A percentile compares a stretch with the other conserved stretches of the same genome.
phyloP scores from a whole-genome alignment of 2,329 filamentous ascomycete genomes.

The Fusarium fujikuroi region DNA sequence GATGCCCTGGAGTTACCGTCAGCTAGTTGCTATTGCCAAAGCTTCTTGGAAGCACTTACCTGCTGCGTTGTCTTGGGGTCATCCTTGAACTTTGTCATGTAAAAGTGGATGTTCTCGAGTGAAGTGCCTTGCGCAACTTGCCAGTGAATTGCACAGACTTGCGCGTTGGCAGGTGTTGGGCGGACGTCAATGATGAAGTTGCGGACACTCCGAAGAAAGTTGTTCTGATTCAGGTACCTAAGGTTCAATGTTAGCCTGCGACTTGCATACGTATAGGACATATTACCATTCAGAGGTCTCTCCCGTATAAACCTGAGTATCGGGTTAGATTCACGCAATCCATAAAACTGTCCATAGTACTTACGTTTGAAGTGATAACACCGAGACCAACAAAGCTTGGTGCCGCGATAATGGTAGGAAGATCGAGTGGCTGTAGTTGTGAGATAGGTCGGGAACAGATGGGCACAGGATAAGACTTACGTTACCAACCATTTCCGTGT shows the following conservation, averaged over 20 bases:
- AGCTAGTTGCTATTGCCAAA: rapidly evolving
- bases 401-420: slow-evolving; percentile 64
- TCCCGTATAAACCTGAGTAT: background rate
- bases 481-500: slow-evolving; percentile 65
- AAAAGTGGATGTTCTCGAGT: slow-evolving; percentile 62
- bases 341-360: background rate
- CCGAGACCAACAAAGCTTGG: slow-evolving; percentile 64
- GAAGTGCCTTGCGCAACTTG: slow-evolving; percentile 69
- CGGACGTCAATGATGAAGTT: slow-evolving; percentile 71
- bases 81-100: slow-evolving; percentile 36
- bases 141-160: slow-evolving; percentile 66
- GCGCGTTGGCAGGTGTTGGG: slow-evolving; percentile 43
- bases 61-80: slow-evolving; percentile 39
- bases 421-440: background rate
- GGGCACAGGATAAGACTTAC: background rate
- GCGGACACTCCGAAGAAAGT: slow-evolving; percentile 72
- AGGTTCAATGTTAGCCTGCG: background rate
- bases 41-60: slow-evolving; percentile 5
- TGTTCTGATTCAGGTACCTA: slow-evolving; percentile 56
- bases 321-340: too few species aligned
- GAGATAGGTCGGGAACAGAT: too few species aligned
- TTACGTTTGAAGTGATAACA: slow-evolving; percentile 53
- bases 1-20: rapidly evolving
- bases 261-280: too few species aligned
- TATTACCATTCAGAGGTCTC: background rate